Evolutionary conservation across 495 filamentous ascomycete species (phyloP).

Genomic region (Saxophila tyrrhenica): DNA sequence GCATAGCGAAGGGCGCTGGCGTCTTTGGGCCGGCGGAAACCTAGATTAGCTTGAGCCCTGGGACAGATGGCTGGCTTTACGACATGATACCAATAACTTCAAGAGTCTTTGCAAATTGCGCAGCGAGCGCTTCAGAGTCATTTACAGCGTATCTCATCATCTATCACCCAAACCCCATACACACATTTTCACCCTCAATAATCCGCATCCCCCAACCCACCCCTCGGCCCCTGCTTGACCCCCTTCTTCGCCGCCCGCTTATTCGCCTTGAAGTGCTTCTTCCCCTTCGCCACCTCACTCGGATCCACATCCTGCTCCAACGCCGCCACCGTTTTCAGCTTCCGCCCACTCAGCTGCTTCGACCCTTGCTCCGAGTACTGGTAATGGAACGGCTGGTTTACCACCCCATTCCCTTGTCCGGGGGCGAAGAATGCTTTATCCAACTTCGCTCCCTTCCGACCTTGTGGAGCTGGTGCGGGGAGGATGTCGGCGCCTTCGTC

Average conservation of each 20-base stretch:
- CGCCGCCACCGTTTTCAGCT: conserved; percentile 73
- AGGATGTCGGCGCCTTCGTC: conserved; percentile 18
- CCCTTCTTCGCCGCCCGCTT: conserved; percentile 40
- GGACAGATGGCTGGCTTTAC: no score
- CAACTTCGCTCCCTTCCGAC: conserved; percentile 59
- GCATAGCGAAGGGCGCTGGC: background rate
- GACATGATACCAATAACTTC: no score
- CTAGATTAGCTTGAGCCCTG: no score
- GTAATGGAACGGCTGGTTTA: conserved; percentile 62
- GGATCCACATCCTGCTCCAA: conserved; percentile 76
- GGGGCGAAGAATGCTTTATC: conserved; percentile 81
- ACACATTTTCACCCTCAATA: background rate
- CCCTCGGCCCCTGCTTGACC: background rate
- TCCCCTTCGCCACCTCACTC: conserved; percentile 62
- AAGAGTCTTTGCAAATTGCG: no score
- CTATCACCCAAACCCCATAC: background rate
- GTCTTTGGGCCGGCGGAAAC: no score
- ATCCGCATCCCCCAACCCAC: background rate
- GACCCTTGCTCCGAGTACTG: conserved; percentile 74
- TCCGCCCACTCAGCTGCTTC: conserved; percentile 68
- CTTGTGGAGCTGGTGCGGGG: conserved; percentile 33
- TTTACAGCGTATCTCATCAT: background rate
- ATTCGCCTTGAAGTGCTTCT: conserved; percentile 92
- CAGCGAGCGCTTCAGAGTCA: background rate
- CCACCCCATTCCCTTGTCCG: conserved; percentile 45